These are phyloP conservation scores for Emericellopsis terricola DNA, from an alignment of 495 filamentous ascomycete genomes.

Conservation along the genomic window DNA sequence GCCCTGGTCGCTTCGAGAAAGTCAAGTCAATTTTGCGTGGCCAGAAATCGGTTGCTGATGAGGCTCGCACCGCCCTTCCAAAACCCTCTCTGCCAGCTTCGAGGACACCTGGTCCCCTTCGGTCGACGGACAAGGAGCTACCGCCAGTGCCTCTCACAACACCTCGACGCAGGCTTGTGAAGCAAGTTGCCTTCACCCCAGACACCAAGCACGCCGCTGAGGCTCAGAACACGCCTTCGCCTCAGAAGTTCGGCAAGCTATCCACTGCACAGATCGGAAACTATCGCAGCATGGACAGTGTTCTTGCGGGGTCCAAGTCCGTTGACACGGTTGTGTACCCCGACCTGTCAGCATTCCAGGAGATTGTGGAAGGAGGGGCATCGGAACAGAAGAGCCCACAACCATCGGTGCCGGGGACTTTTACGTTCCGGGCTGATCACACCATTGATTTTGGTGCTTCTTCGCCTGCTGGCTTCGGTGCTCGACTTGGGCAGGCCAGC, in stretches of 20 bases:
- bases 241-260: slow-evolving; percentile 32
- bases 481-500: slow-evolving; percentile 32
- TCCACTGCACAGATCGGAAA: slow-evolving; percentile 5
- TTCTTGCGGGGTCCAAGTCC: slow-evolving; percentile 7
- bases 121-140: slow-evolving; percentile 20
- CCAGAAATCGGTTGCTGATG: slow-evolving; percentile 16
- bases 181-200: slow-evolving; percentile 29
- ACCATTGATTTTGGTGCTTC: slow-evolving; percentile 31
- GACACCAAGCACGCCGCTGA: slow-evolving; percentile 17
- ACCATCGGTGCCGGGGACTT: slow-evolving; percentile 28
- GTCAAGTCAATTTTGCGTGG: slow-evolving; percentile 31
- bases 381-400: slow-evolving; percentile 11
- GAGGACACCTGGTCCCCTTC: slow-evolving; percentile 24
- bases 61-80: slow-evolving; percentile 19
- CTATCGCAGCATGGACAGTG: slow-evolving; percentile 15
- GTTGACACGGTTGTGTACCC: slow-evolving; percentile 23
- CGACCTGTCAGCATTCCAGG: slow-evolving; percentile 20
- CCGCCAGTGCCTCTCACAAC: slow-evolving; percentile 27
- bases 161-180: slow-evolving; percentile 23
- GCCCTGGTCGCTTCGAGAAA: slow-evolving; percentile 25
- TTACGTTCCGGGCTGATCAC: slow-evolving; percentile 41
- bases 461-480: slow-evolving; percentile 25
- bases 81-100: slow-evolving; percentile 13
- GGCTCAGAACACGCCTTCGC: slow-evolving; percentile 27
- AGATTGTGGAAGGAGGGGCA: slow-evolving; percentile 10